Conservation (phyloP, 2,329 filamentous ascomycete species). For the Aspergillus sojae region DNA sequence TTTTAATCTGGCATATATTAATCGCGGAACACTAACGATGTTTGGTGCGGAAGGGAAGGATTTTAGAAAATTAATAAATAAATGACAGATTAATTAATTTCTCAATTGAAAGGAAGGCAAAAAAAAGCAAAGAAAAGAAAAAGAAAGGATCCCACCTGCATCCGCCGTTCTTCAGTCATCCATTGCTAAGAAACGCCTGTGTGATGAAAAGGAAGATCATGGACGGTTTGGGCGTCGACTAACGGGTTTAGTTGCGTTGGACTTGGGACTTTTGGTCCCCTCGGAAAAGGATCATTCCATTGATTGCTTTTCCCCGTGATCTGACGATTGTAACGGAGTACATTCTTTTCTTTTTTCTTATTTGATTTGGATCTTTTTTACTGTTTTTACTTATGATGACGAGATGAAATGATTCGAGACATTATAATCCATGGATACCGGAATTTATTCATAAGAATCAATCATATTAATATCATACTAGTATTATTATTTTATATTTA, state of each 20-base stretch:
- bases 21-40: not conserved
- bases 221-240: constrained; percentile 5
- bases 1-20: constrained; percentile 11
- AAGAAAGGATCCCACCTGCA: not conserved
- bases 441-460: not conserved
- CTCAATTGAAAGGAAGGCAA: not conserved
- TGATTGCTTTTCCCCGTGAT: not conserved
- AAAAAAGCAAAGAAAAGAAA: not conserved
- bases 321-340: too few relatives aligned
- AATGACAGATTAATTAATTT: not conserved
- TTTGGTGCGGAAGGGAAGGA: not conserved
- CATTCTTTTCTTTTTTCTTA: not conserved
- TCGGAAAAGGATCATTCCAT: not conserved
- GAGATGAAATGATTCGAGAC: not conserved
- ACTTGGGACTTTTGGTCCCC: not conserved
- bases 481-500: not conserved
- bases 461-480: not conserved
- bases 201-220: constrained; percentile 12
- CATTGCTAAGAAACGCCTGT: constrained; percentile 2
- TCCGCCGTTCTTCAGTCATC: not conserved
- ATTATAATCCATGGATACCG: not conserved
- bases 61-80: constrained; percentile 1
- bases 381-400: too few relatives aligned
- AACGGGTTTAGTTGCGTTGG: not conserved
- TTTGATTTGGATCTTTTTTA: not conserved